Base-by-base conservation (phyloP, 1,284 basidiomycete genomes). In the Porogramme epimiltina region DNA sequence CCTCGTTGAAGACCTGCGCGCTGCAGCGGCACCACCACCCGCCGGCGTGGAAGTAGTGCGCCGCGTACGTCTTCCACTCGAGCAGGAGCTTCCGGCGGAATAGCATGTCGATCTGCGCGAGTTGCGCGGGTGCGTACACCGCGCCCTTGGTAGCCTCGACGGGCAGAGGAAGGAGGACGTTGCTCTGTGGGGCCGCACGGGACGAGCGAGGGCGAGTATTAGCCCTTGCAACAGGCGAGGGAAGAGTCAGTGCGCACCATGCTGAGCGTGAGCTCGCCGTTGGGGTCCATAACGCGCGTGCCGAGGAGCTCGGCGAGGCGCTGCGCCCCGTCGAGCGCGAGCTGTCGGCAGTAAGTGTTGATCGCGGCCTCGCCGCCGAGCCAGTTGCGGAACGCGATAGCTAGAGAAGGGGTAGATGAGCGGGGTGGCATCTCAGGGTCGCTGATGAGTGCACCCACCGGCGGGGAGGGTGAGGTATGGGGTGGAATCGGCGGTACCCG, bases 351-450 rank as follows among this genome's bases (percentile, higher is more conserved):
- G 68, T 95, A 93, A 2, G 71, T 74, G 63, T 87, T 86, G 54
- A 95, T 93, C 51, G 79, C 79, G 11, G 79, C 72, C 70, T 95
- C 93, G 2, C 93, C 93, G 1, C 93, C 93, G 20, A 95, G 74
- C 79, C 84, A 87, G 43, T 81, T 65, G 19, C 93, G 80, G 72
- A 94, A 95, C 37, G 86, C 78, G 10, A 95, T 67, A 0, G 93
- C 92, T 81, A 51, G 34, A 44, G 47, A 3, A 34, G 2, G 38
- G 23, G 23, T 18, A 38, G 38, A 24, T 46, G 28, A 49, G 13
- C 8, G 34, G 34, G 28, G 8, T 8, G 8, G 28, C 13, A 19
- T 23, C 28, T 23, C 9, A 45, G 19, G 31, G 20, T 20, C 38
- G 11, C 24, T 42, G 25, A 18, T 25, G 24, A 39, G 23, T 15